Evolutionary conservation across 2,329 filamentous ascomycete genomes (phyloP).

Genomic region (Chlorencoelia australis): DNA sequence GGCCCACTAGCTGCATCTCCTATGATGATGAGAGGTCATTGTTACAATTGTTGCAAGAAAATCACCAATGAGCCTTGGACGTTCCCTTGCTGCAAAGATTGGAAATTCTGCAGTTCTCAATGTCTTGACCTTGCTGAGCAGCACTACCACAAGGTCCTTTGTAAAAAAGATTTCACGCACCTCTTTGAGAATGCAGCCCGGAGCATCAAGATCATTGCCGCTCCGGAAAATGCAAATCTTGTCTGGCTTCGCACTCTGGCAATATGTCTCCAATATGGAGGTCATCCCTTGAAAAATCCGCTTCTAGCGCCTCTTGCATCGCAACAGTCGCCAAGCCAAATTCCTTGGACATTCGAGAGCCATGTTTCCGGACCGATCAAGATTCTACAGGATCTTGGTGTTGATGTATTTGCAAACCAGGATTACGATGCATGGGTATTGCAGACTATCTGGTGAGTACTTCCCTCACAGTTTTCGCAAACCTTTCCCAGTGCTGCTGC

Average conservation of each 20-base stretch:
- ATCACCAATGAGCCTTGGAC: too few species aligned
- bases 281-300: neutral
- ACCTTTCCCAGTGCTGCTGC: too few species aligned
- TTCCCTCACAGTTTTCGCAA: too few species aligned
- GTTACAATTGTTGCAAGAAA: too few species aligned
- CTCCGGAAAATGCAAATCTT: neutral
- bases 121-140: conserved; percentile 1
- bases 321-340: neutral
- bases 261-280: neutral
- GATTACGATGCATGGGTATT: neutral
- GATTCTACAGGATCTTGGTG: neutral
- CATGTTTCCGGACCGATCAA: neutral
- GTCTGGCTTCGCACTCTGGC: neutral
- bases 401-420: neutral
- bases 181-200: neutral
- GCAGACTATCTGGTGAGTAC: neutral
- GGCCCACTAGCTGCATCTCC: too few species aligned
- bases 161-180: conserved; percentile 2
- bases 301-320: neutral
- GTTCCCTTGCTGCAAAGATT: too few species aligned
- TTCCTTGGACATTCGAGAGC: neutral
- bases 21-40: too few species aligned
- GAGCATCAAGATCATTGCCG: neutral
- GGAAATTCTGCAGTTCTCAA: too few species aligned
- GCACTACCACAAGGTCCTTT: conserved; percentile 2